A percentile compares a stretch with the other conserved stretches of the same genome.
Evolutionary conservation across 1,284 basidiomycete genomes (phyloP).

Genomic region (Ustilago hordei): DNA sequence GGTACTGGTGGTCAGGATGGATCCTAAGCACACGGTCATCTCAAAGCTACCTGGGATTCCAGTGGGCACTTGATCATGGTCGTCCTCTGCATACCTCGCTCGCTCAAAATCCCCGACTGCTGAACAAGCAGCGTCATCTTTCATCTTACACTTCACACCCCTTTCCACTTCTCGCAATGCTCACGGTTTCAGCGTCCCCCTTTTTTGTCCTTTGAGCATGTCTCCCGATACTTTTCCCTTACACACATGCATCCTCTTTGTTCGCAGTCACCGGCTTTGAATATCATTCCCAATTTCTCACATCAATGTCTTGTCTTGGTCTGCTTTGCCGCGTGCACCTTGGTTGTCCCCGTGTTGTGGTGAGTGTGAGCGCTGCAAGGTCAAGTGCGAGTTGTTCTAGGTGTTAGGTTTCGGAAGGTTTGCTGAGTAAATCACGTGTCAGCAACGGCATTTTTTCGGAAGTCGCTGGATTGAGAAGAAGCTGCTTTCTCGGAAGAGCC

Average conservation of each 20-base stretch:
- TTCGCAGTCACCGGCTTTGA: constrained; percentile 37
- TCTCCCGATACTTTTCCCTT: background rate
- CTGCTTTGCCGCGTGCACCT: background rate
- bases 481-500: constrained; percentile 6
- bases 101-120: no score
- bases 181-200: constrained; percentile 2
- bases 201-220: constrained; percentile 21
- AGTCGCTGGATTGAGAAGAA: constrained; percentile 14
- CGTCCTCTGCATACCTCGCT: background rate
- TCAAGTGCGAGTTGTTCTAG: constrained; percentile 5
- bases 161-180: background rate
- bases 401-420: background rate
- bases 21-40: constrained; percentile 9
- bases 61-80: background rate
- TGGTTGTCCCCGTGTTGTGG: background rate
- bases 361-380: background rate
- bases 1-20: constrained; percentile 41
- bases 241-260: constrained; percentile 13
- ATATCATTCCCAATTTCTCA: constrained; percentile 1
- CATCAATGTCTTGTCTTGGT: background rate
- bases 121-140: background rate
- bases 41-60: background rate
- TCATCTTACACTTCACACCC: background rate
- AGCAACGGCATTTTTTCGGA: constrained; percentile 21
- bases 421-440: constrained; percentile 36